Percentiles rank a stretch among this genome's conserved stretches.
Conservation (phyloP, 1,284 basidiomycete species). For the Termitomyces sp. region DNA sequence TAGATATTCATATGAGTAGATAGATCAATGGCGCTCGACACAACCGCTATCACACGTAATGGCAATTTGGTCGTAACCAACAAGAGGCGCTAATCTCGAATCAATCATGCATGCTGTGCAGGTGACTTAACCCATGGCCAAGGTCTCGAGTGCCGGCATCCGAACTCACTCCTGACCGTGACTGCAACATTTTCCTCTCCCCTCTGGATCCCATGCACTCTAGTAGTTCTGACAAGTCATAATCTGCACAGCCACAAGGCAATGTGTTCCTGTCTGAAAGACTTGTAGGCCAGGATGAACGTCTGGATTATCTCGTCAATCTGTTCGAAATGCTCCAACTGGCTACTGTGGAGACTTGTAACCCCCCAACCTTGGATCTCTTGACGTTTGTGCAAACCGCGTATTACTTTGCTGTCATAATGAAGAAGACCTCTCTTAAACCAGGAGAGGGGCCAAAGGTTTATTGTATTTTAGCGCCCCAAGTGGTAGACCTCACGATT, state of each 20-base stretch:
- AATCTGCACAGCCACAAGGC: background rate
- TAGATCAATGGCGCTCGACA: no score
- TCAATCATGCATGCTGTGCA: background rate
- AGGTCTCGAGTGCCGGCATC: background rate
- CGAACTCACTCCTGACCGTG: background rate
- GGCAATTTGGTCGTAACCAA: background rate
- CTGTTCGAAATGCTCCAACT: conserved; percentile 37
- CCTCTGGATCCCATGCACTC: background rate
- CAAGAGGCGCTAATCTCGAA: background rate
- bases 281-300: conserved; percentile 32
- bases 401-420: conserved; percentile 35
- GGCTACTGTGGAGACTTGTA: conserved; percentile 31
- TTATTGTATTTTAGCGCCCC: background rate
- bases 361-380: conserved; percentile 32
- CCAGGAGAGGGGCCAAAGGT: background rate
- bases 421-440: conserved; percentile 3
- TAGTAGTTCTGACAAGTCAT: background rate
- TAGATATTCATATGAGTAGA: no score
- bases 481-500: background rate
- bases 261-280: conserved; percentile 23
- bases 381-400: conserved; percentile 33
- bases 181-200: background rate
- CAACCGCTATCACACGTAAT: background rate
- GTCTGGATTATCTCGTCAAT: conserved; percentile 23
- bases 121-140: background rate